Conservation (phyloP, 257 asterid genomes). For the Solanum chiquidenum region DNA sequence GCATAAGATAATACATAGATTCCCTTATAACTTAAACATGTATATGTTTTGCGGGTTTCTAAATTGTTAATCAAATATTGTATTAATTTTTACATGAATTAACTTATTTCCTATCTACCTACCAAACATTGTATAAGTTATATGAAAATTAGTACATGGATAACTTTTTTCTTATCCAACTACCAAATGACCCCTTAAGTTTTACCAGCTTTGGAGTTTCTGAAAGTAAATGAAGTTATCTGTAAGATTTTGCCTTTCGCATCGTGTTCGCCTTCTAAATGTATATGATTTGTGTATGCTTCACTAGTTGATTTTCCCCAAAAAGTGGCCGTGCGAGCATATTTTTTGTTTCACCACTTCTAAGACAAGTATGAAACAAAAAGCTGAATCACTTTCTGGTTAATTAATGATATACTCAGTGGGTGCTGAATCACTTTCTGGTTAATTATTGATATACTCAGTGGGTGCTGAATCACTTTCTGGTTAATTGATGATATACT, state of each 20-base stretch:
- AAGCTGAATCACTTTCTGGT: not conserved
- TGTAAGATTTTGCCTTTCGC: not conserved
- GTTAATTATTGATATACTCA: too few species aligned
- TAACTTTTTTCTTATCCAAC: too few species aligned
- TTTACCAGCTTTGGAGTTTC: not conserved
- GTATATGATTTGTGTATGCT: not conserved
- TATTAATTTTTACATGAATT: too few species aligned
- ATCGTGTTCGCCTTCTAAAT: not conserved
- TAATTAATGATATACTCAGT: not conserved
- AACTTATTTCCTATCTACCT: too few species aligned
- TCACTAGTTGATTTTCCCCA: not conserved
- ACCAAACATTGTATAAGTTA: too few species aligned
- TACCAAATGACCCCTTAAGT: not conserved
- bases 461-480: not conserved
- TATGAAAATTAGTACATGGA: too few species aligned
- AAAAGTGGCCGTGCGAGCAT: not conserved
- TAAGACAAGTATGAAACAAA: not conserved
- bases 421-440: not conserved
- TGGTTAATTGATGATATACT: not conserved
- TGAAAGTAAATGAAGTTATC: not conserved
- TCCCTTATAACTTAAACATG: too few species aligned
- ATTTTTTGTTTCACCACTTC: not conserved
- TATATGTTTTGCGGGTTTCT: too few species aligned
- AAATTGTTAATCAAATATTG: too few species aligned
- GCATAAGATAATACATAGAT: too few species aligned